Evolutionary conservation across 768 basidiomycete species (phyloP).

Genomic region (Suillus clintonianus): DNA sequence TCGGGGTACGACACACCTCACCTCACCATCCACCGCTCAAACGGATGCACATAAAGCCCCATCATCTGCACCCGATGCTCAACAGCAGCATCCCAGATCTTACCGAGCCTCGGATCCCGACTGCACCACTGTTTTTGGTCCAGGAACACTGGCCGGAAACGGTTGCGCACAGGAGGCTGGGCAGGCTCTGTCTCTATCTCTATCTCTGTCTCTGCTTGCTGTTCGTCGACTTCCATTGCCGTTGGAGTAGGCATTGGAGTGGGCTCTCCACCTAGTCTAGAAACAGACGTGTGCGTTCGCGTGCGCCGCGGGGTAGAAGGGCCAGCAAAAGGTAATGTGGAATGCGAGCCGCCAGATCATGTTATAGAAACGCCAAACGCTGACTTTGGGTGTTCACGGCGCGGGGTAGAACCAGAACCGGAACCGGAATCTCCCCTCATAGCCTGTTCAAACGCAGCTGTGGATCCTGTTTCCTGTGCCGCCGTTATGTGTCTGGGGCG

Average conservation of each 20-base stretch:
- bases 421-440: conserved; percentile 12
- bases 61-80: conserved; percentile 16
- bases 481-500: conserved; percentile 7
- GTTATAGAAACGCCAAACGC: background rate
- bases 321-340: conserved; percentile 16
- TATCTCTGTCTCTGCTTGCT: conserved; percentile 14
- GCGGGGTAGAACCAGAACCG: too few species aligned
- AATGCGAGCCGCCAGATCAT: background rate
- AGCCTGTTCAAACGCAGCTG: conserved; percentile 20
- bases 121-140: conserved; percentile 52
- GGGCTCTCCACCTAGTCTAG: conserved; percentile 3
- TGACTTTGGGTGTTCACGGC: background rate
- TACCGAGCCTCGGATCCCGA: conserved; percentile 38
- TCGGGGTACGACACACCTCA: too few species aligned
- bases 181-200: conserved; percentile 1
- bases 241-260: background rate
- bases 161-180: conserved; percentile 28
- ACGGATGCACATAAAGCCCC: conserved; percentile 13
- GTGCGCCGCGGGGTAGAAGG: conserved; percentile 28
- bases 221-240: conserved; percentile 20
- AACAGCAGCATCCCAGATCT: conserved; percentile 25
- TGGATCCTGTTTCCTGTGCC: background rate
- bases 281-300: conserved; percentile 15
- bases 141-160: conserved; percentile 51
- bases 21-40: conserved; percentile 3